Percentiles rank a stretch among this genome's conserved stretches.
These are phyloP conservation scores for Dipodascus geniculatus DNA, from an alignment of 805 yeast genomes.

Conservation along the genomic window DNA sequence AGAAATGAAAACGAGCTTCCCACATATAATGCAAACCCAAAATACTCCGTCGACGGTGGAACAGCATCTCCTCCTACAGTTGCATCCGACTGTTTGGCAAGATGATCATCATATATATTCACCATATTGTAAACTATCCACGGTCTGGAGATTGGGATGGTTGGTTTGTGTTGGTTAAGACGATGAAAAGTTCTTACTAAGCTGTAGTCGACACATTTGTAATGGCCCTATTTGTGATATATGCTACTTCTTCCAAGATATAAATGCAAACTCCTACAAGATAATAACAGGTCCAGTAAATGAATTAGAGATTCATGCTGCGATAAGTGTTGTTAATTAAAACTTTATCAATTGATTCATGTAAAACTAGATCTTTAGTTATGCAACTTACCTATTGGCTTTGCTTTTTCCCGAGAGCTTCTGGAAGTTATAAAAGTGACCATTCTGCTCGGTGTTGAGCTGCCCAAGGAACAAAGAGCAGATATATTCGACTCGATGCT, in stretches of 20 bases:
- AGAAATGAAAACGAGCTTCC: slow-evolving; percentile 44
- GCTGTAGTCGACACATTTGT: background rate
- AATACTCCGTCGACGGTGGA: slow-evolving; percentile 51
- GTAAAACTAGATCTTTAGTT: background rate
- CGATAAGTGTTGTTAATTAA: background rate
- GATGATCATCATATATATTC: slow-evolving; percentile 13
- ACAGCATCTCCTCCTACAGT: slow-evolving; percentile 28
- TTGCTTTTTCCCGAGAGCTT: background rate
- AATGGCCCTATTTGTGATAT: no score
- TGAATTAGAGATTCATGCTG: background rate
- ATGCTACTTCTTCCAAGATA: no score
- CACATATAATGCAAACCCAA: slow-evolving; percentile 76
- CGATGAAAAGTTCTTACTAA: background rate
- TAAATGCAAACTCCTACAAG: no score
- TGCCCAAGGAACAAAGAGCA: no score
- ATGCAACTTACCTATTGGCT: background rate
- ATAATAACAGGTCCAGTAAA: background rate
- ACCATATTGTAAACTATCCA: background rate
- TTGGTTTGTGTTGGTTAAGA: no score
- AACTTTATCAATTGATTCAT: background rate
- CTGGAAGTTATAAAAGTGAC: background rate
- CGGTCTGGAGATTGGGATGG: background rate
- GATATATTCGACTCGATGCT: no score
- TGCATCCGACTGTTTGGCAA: slow-evolving; percentile 27
- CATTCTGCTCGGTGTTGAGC: no score